Base-by-base conservation (phyloP, 495 filamentous ascomycete genomes). In the Lineolata rhizophorae region DNA sequence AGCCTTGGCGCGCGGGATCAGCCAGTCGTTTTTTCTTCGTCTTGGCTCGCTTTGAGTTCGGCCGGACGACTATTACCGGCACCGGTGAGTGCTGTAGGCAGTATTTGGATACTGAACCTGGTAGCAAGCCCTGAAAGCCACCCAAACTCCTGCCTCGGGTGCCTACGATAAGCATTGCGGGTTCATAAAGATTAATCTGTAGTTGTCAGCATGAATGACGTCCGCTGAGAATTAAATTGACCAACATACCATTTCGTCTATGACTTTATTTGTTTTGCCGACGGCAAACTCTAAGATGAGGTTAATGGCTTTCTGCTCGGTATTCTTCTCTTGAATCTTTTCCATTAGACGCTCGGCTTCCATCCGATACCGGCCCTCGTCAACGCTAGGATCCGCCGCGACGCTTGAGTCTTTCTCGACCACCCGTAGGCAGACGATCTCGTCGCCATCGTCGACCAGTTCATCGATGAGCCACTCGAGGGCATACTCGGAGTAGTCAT, bases 31-130 rank as follows among this genome's bases (percentile, higher is more conserved):
- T 93, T 38, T 65, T 64, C 51, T 91, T 93, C 52, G 90, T 91
- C 54, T 90, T 92, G 41, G 73, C 65, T 3, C 87, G 76, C 55
- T 94, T 91, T 32, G 79, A 70, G 17, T 74, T 76, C 29, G 87
- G 84, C 1, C 87, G 70, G 22, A 95, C 87, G 19, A 97, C 90
- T 21, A 94, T 81, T 2, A 94, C 85, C n/a, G 87, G 87, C 13
- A 97, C 78, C 1, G 87, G 87, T 5, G 80, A 92, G 51, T 91
- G 79, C 48, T 95, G 85, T 9, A 94, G 63, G 42, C 87, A 94
- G 57, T 91, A 97, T 46, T 94, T 93, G 18, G 82, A 92, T 34
- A 95, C 82, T 0, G 82, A 92, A 40, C 81, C 87, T 10, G 76
- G 76, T 18, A 94, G 64, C n/a, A 95, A 63, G 28, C 78, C 76